Conservation (phyloP, 108 stramenopile genomes). For the Parietichytrium sp. region DNA sequence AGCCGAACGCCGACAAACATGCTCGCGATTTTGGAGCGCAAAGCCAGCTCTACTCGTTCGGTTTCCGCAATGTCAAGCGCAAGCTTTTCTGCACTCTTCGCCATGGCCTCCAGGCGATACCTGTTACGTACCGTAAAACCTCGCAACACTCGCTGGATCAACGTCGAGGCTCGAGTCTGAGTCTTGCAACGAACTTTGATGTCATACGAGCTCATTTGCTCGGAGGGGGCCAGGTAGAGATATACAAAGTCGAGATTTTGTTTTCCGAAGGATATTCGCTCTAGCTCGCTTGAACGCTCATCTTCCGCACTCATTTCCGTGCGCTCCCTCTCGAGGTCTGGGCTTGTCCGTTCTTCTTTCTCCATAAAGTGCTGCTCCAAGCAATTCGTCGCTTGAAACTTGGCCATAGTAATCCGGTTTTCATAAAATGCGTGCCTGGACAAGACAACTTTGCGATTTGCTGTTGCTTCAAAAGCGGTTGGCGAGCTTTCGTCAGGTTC, state of each 20-base stretch:
- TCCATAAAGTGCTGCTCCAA: not conserved
- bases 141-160: not conserved
- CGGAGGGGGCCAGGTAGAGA: no score
- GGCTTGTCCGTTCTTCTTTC: not conserved
- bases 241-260: no score
- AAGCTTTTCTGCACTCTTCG: not conserved
- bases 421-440: no score
- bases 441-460: no score
- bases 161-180: not conserved
- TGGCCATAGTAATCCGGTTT: no score
- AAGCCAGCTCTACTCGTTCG: not conserved
- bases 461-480: no score
- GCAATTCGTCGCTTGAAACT: no score
- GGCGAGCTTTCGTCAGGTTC: no score
- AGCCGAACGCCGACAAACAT: not conserved
- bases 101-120: no score
- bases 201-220: not conserved
- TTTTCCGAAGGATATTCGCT: no score
- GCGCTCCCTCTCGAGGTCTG: not conserved
- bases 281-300: not conserved
- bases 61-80: not conserved
- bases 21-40: not conserved
- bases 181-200: not conserved
- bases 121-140: not conserved
- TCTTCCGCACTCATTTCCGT: not conserved